phyloP scores from a whole-genome alignment of 768 basidiomycete species.

The Termitomyces titanicus region DNA sequence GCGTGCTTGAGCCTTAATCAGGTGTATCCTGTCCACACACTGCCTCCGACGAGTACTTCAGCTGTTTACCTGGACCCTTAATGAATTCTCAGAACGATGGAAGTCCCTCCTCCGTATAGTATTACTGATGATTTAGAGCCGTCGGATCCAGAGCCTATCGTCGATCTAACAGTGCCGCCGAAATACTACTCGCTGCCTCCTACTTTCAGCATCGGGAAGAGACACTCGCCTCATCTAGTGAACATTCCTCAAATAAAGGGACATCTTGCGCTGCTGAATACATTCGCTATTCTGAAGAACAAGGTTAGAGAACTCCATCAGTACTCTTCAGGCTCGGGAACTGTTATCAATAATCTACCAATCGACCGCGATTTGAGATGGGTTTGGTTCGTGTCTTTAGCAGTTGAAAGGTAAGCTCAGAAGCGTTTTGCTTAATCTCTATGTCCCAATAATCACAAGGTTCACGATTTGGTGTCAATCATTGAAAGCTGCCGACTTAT shows the following conservation, averaged over 20 bases:
- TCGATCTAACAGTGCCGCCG: background rate
- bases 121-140: background rate
- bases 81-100: background rate
- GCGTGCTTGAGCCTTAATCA: no score
- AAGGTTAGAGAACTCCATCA: background rate
- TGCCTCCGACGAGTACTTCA: background rate
- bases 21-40: no score
- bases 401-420: conserved; percentile 9
- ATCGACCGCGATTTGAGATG: conserved; percentile 7
- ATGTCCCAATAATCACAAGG: background rate
- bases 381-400: conserved; percentile 14
- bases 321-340: background rate
- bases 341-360: background rate
- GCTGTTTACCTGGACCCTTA: no score
- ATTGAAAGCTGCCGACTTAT: background rate
- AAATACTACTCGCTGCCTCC: conserved; percentile 1
- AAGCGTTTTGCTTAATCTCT: background rate
- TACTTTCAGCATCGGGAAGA: conserved; percentile 5
- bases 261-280: conserved; percentile 11
- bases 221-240: conserved; percentile 6
- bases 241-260: conserved; percentile 5
- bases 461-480: conserved; percentile 13
- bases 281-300: background rate
- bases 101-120: background rate
- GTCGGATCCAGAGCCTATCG: background rate